Evolutionary conservation across 352 stramenopile genomes (phyloP).

Genomic region (Pythium dissimile): DNA sequence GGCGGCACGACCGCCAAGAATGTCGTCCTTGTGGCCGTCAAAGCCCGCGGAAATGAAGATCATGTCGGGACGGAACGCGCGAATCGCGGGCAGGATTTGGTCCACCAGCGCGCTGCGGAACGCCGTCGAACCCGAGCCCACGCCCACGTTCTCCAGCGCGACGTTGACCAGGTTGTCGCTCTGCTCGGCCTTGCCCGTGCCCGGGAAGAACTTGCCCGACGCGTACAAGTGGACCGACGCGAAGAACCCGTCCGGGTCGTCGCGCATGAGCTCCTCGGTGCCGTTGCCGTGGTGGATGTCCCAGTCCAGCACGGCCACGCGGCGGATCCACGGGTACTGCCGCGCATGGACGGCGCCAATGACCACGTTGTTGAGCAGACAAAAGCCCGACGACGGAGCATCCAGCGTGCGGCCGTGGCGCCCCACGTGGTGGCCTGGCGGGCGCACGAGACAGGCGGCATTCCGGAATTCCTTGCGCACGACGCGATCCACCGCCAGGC

Average conservation of each 20-base stretch:
- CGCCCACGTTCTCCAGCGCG: conserved; percentile 66
- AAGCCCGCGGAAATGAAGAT: conserved; percentile 90
- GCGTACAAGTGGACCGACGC: conserved; percentile 81
- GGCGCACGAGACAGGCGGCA: conserved; percentile 85
- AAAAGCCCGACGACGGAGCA: conserved; percentile 92
- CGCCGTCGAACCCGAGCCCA: conserved; percentile 55
- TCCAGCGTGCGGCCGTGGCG: conserved; percentile 67
- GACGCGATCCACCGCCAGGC: conserved; percentile 76
- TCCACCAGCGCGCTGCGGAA: conserved; percentile 59
- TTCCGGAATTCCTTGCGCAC: conserved; percentile 77
- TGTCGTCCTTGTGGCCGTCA: conserved; percentile 83
- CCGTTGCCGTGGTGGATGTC: conserved; percentile 99
- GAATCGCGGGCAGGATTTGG: conserved; percentile 76
- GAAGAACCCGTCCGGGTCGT: conserved; percentile 82
- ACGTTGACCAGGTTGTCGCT: conserved; percentile 72
- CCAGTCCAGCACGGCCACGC: conserved; percentile 97
- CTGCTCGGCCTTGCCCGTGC: conserved; percentile 60
- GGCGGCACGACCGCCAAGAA: conserved; percentile 69
- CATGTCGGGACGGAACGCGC: conserved; percentile 68
- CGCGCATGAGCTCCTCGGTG: conserved; percentile 90
- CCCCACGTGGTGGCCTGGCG: conserved; percentile 92
- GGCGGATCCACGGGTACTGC: conserved; percentile 87
- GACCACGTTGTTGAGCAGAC: conserved; percentile 98
- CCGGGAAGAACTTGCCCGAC: conserved; percentile 71
- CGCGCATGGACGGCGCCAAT: conserved; percentile 98